phyloP scores from a whole-genome alignment of 805 yeast genomes.

The Candida sonorensis region DNA sequence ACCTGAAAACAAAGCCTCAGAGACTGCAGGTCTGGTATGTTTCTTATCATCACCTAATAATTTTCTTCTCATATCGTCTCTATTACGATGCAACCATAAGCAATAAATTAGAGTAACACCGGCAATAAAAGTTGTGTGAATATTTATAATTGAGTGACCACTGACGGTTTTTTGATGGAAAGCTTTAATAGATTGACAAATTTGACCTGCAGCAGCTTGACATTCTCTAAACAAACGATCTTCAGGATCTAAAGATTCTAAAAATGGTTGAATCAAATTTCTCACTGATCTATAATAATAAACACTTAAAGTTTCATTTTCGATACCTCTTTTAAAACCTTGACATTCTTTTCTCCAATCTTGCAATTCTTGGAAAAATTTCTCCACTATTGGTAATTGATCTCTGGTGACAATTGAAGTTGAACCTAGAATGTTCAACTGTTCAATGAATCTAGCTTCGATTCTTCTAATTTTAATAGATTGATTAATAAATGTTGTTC shows the following conservation, averaged over 20 bases:
- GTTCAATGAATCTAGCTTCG: constrained; percentile 53
- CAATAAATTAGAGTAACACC: constrained; percentile 64
- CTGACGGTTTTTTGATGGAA: constrained; percentile 55
- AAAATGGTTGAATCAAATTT: constrained; percentile 54
- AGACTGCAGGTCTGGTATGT: constrained; percentile 53
- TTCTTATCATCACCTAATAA: constrained; percentile 50
- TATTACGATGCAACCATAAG: constrained; percentile 58
- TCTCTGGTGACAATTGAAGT: constrained; percentile 22
- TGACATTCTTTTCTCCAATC: constrained; percentile 51
- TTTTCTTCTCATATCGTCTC: constrained; percentile 49
- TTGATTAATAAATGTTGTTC: constrained; percentile 46
- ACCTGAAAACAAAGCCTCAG: constrained; percentile 46
- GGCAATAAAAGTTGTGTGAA: constrained; percentile 62
- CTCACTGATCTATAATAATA: constrained; percentile 58
- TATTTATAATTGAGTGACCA: constrained; percentile 61
- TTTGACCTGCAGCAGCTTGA: constrained; percentile 67
- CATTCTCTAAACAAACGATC: constrained; percentile 57
- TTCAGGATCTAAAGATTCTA: constrained; percentile 55
- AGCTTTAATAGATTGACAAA: constrained; percentile 56
- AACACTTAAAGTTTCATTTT: constrained; percentile 51
- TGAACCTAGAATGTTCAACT: constrained; percentile 33
- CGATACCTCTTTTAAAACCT: constrained; percentile 40
- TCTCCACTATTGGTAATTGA: constrained; percentile 46
- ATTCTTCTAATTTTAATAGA: constrained; percentile 49
- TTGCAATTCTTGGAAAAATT: constrained; percentile 47